Percentiles rank a stretch among this genome's conserved stretches.
These are phyloP conservation scores for Boletus subparvulus DNA, from an alignment of 768 basidiomycete genomes.

Conservation along the genomic window DNA sequence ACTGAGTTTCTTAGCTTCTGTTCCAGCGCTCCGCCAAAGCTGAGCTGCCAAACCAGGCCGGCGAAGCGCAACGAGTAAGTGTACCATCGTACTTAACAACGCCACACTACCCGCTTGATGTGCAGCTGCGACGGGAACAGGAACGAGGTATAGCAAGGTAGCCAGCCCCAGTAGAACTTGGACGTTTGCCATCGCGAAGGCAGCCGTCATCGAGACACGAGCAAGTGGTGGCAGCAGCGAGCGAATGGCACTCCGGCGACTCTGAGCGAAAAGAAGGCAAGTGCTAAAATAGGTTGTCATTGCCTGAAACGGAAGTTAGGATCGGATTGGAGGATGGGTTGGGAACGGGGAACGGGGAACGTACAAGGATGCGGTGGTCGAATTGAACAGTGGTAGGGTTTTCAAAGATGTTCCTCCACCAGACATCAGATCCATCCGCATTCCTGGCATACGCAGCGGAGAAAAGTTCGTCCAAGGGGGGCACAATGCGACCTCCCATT, in stretches of 20 bases:
- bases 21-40: constrained; percentile 49
- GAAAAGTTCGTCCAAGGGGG: constrained; percentile 81
- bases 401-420: constrained; percentile 96
- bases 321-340: neutral
- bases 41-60: constrained; percentile 66
- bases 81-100: constrained; percentile 79
- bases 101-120: constrained; percentile 96
- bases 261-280: constrained; percentile 58
- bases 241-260: constrained; percentile 49
- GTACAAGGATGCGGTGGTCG: constrained; percentile 87
- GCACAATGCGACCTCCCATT: constrained; percentile 87
- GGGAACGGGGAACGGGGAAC: constrained; percentile 28
- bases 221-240: constrained; percentile 60
- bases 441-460: constrained; percentile 71
- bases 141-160: constrained; percentile 90
- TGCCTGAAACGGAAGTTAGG: constrained; percentile 49
- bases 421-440: constrained; percentile 69
- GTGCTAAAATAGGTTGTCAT: constrained; percentile 79
- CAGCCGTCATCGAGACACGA: constrained; percentile 49
- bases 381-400: constrained; percentile 99
- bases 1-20: constrained; percentile 14
- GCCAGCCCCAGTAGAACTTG: constrained; percentile 77
- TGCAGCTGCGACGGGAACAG: constrained; percentile 85
- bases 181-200: constrained; percentile 78
- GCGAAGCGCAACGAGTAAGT: constrained; percentile 69